phyloP scores from a whole-genome alignment of 1,139 yeast genomes.

The Yamadazyma taylorii region DNA sequence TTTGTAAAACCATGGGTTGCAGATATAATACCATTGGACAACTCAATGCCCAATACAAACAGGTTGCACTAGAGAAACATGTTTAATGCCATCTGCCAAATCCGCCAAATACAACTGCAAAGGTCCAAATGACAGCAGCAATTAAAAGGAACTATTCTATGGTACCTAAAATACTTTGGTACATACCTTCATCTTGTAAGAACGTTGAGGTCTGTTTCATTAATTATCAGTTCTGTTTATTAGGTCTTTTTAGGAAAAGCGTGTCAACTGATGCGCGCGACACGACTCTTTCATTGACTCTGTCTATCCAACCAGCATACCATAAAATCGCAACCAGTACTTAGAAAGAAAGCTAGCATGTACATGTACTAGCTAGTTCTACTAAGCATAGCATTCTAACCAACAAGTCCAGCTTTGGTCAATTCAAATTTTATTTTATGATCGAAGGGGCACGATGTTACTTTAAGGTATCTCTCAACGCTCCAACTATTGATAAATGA shows the following conservation, averaged over 20 bases:
- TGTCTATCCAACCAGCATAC: neutral
- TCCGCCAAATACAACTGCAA: too few relatives aligned
- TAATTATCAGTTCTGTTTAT: constrained; percentile 1
- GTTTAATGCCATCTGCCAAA: too few relatives aligned
- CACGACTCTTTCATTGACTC: neutral
- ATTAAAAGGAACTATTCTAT: too few relatives aligned
- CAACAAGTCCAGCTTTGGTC: neutral
- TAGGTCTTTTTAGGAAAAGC: neutral
- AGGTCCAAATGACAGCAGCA: too few relatives aligned
- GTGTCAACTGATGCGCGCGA: neutral
- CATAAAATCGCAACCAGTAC: neutral
- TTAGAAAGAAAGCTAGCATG: too few relatives aligned
- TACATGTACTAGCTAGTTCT: too few relatives aligned
- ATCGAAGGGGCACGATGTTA: neutral
- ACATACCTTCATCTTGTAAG: constrained; percentile 1
- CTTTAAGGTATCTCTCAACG: neutral
- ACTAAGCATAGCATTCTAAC: too few relatives aligned
- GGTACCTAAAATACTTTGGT: constrained; percentile 8
- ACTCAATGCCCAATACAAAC: too few relatives aligned
- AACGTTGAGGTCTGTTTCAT: neutral
- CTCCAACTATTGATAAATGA: neutral
- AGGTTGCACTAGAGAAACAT: too few relatives aligned
- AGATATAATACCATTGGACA: too few relatives aligned
- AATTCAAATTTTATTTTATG: neutral
- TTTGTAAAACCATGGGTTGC: too few relatives aligned